Evolutionary conservation across 192 early-diverging fungal species (phyloP).

Genomic region (Coemansia sp.): DNA sequence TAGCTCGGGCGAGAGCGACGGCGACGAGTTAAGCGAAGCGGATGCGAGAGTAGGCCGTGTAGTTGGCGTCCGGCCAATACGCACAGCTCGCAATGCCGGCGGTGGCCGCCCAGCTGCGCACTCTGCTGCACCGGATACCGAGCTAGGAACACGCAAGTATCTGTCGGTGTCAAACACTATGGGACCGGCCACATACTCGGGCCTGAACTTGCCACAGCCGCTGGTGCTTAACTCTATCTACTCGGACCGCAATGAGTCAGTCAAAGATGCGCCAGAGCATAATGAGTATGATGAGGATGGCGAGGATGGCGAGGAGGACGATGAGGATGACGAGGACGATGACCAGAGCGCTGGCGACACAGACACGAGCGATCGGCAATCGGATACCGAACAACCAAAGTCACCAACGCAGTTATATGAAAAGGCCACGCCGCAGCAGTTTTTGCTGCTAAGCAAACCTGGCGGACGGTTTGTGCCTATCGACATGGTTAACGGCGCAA

Average conservation of each 20-base stretch:
- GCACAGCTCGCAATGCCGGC: not conserved
- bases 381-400: not conserved
- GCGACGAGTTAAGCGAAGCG: not conserved
- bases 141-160: not conserved
- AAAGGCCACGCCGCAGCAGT: conserved; percentile 21
- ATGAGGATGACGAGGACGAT: not conserved
- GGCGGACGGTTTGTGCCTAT: conserved; percentile 55
- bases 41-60: not conserved
- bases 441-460: conserved; percentile 50
- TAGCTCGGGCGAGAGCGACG: not conserved
- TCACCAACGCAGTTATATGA: not conserved
- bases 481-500: conserved; percentile 37
- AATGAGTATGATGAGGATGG: not conserved
- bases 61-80: not conserved
- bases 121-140: not conserved
- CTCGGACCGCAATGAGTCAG: not conserved
- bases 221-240: conserved; percentile 19
- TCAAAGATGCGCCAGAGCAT: not conserved
- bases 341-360: not conserved
- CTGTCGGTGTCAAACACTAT: not conserved
- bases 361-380: not conserved
- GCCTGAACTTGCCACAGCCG: conserved; percentile 28
- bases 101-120: not conserved
- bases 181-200: conserved; percentile 11
- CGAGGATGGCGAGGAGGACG: not conserved